These are phyloP conservation scores for Salvia hispanica DNA, from an alignment of 257 asterid genomes.

Conservation along the genomic window DNA sequence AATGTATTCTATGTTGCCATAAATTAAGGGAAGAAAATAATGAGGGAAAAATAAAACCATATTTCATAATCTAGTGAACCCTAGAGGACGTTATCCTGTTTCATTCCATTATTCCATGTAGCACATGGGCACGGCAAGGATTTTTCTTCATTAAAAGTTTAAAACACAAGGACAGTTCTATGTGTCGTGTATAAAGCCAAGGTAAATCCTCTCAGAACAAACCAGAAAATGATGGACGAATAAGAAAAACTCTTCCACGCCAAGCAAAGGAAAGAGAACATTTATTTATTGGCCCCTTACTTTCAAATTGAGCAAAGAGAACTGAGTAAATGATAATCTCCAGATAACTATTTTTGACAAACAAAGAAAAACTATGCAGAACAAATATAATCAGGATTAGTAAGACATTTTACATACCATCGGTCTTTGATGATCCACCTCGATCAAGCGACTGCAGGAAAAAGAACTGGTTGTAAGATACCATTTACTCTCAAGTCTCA, in stretches of 20 bases:
- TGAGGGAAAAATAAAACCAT: slow-evolving; percentile 12
- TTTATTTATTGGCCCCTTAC: slow-evolving; percentile 12
- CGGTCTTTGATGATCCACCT: slow-evolving; percentile 51
- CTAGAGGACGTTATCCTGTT: neutral
- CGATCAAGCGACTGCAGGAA: slow-evolving; percentile 53
- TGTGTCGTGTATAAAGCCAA: neutral
- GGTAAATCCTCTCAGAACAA: slow-evolving; percentile 20
- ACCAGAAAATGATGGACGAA: slow-evolving; percentile 19
- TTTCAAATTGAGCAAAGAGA: slow-evolving; percentile 1
- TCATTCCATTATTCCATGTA: slow-evolving; percentile 10
- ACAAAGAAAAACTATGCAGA: slow-evolving; percentile 9
- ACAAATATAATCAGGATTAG: slow-evolving; percentile 29
- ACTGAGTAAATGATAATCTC: slow-evolving; percentile 5
- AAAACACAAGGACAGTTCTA: neutral
- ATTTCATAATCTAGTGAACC: neutral
- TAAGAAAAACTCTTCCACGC: slow-evolving; percentile 11
- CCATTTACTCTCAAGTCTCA: neutral
- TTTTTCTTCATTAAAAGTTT: neutral
- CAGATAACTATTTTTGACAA: neutral
- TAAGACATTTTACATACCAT: slow-evolving; percentile 56
- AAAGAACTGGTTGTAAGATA: slow-evolving; percentile 20
- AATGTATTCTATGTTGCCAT: slow-evolving; percentile 13
- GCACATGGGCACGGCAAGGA: neutral
- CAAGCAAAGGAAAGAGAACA: neutral
- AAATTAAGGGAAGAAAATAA: neutral